Base-by-base conservation (phyloP, 352 stramenopile species). In the Peronospora destructor region DNA sequence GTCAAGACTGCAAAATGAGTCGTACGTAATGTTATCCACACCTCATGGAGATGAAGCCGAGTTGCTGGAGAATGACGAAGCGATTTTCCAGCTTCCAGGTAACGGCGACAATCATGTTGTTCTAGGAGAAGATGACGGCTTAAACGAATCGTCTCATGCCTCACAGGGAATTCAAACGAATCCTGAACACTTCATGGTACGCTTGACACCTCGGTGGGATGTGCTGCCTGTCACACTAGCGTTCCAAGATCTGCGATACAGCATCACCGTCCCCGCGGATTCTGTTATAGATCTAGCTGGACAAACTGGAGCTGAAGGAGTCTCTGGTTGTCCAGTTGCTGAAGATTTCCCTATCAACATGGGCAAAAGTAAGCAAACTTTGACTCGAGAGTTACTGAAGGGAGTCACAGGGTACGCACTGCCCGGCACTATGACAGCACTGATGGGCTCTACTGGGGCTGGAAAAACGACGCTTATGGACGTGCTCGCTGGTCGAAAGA, bases 401-500 rank as follows among this genome's bases (percentile, higher is more conserved):
- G 76, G 70, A 25, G 68, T 96, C n/a, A 78, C 51, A 36, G 85
- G 85, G 6, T 84, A 86, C 30, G 73, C 88, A 19, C 43, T 79
- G 16, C 69, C 84, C n/a, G 84, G 85, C 6, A 90, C 72, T 12
- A 83, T 97, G 64, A 96, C 84, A 28, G 87, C 84, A 23, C 64
- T 97, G 1, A 95, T 96, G 81, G 87, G 86, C 7, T 87, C 68
- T 16, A 84, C 61, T 26, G 85, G 81, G 14, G 84, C 84, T 3
- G 84, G 84, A 11, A 43, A 88, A 43, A 88, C 74, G 0, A 98
- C 92, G 3, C 70, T 98, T 2, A 78, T 96, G 57, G 90, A 98
- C 64, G 89, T 97, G 0, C 85, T 98, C 38, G 84, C 91, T n/a
- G 68, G 93, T 16, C 71, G 91, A 38, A 97, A 97, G 66, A 86